These are phyloP conservation scores for Boletus insuetus DNA, from an alignment of 768 basidiomycete species.

Conservation along the genomic window DNA sequence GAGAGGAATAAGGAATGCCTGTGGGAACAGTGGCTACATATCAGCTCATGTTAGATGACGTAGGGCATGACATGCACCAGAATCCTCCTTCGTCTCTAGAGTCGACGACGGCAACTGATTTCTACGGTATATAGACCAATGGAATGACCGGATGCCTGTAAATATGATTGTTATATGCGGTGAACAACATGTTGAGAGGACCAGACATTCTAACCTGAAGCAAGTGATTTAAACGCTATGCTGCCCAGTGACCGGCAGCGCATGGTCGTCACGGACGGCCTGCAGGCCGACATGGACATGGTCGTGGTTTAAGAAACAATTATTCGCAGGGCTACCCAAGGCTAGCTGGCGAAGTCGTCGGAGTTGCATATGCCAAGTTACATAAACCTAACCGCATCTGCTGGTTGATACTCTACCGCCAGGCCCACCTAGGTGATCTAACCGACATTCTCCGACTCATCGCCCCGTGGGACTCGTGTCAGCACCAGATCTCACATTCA, in stretches of 20 bases:
- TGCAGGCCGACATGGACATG: conserved; percentile 32
- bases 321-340: conserved; percentile 15
- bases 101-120: conserved; percentile 10
- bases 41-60: conserved; percentile 1
- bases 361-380: conserved; percentile 17
- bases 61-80: conserved; percentile 20
- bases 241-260: conserved; percentile 21
- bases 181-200: conserved; percentile 1
- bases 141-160: conserved; percentile 31
- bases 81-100: conserved; percentile 20
- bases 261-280: conserved; percentile 25
- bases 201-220: conserved; percentile 20
- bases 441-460: conserved; percentile 17
- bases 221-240: conserved; percentile 17
- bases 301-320: conserved; percentile 22
- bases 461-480: conserved; percentile 8
- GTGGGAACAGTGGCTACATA: background rate
- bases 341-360: conserved; percentile 3
- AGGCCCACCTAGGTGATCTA: conserved; percentile 13
- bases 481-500: conserved; percentile 16
- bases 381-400: conserved; percentile 21
- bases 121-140: conserved; percentile 28
- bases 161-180: background rate
- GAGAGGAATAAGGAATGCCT: conserved; percentile 65
- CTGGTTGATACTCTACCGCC: background rate